Conservation (phyloP, 805 yeast genomes). For the Kazachstania kunashirensis region DNA sequence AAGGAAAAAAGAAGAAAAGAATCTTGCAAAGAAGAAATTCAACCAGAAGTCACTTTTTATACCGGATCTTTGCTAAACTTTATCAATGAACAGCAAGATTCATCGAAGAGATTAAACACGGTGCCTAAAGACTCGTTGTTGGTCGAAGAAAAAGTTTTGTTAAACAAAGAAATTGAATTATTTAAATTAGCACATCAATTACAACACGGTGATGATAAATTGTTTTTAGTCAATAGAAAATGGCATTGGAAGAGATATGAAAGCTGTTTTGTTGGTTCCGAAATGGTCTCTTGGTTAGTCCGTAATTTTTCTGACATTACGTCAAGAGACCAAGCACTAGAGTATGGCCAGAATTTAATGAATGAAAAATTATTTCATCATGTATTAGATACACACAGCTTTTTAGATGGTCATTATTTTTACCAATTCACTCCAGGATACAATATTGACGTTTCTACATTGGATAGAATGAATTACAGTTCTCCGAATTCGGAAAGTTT, state of each 20-base stretch:
- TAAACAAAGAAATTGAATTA: constrained; percentile 43
- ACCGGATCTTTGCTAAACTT: constrained; percentile 75
- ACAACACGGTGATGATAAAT: constrained; percentile 49
- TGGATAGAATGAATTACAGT: constrained; percentile 8
- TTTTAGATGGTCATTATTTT: constrained; percentile 88
- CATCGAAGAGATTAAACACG: constrained; percentile 26
- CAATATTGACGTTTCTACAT: constrained; percentile 14
- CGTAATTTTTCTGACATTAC: constrained; percentile 71
- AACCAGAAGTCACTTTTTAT: constrained; percentile 74
- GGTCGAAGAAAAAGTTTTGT: constrained; percentile 23
- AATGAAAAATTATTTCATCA: constrained; percentile 63
- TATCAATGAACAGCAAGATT: constrained; percentile 43
- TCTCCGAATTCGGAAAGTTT: constrained; percentile 1
- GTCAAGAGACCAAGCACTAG: constrained; percentile 73
- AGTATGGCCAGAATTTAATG: constrained; percentile 73
- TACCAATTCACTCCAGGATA: constrained; percentile 59
- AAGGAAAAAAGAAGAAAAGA: constrained; percentile 31
- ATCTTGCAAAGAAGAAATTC: constrained; percentile 37
- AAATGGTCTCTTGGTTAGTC: constrained; percentile 75
- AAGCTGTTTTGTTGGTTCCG: constrained; percentile 77
- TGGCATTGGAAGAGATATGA: constrained; percentile 85
- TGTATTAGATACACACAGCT: constrained; percentile 73
- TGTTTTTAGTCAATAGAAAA: constrained; percentile 63
- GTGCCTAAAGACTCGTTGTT: constrained; percentile 32
- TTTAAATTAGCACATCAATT: constrained; percentile 51